Evolutionary conservation across 23 red algal species (phyloP), one percentile per base, ranked within the genome.

Genomic region (Cyanidiococcus yangmingshanensis): DNA sequence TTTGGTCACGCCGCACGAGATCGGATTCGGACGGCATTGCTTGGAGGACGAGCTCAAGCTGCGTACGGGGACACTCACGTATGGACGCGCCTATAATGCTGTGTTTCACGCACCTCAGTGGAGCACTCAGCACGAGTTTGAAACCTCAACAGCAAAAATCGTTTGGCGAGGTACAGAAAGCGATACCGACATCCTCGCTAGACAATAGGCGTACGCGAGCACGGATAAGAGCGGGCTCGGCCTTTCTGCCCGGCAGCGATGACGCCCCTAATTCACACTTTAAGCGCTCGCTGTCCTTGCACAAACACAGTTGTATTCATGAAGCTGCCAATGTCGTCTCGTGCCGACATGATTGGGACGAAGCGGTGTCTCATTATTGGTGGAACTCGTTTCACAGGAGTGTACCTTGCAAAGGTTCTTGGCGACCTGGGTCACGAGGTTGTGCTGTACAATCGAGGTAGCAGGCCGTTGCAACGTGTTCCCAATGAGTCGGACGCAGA

Each of bases 331-430:
- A 71, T 71, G 63, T 71, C 63, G 63, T 25, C 12, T 25, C 63
- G 63, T 25, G 63, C 63, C 7, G 63, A 71, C 27, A 35, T 30
- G 63, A 71, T 71, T 29, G 63, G 63, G n/a, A 17, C 21, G 54
- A 88, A 87, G 76, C 82, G 78, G 2, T 58, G 82, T 12, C 75
- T 98, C 18, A 80, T 98, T 50, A 91, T 98, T 38, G 94, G 94
- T 37, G 94, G 94, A 50, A 98, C 94, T 2, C 82, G 94, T 24
- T 98, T 98, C 84, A 85, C 80, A 2, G 94, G 94, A 57, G 75
- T 98, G 25, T 98, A 98, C 74, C 77, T 98, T n/a, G 77, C 77
- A 15, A 88, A 90, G 76, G 94, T 84, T 51, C 85, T 98, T 34
- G 80, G 76, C 12, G 80, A 76, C 32, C 78, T 76, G 25, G 94